Conservation (phyloP, 805 yeast species). For the Sugiyamaella floridensis region DNA sequence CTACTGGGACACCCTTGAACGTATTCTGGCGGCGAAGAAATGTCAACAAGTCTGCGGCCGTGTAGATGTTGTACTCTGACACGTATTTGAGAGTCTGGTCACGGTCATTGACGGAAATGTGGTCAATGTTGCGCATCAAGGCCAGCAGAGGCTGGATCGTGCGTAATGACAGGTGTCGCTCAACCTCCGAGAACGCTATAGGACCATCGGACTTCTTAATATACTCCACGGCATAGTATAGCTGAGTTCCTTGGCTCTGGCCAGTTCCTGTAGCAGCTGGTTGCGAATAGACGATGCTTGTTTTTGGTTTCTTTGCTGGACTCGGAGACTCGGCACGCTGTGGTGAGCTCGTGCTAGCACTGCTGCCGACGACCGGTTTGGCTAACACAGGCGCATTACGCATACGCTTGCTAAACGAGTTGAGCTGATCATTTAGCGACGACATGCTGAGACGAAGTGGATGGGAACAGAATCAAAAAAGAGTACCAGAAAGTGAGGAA, state of each 20-base stretch:
- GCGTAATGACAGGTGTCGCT: constrained; percentile 51
- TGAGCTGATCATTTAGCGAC: constrained; percentile 49
- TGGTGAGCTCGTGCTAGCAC: neutral
- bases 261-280: constrained; percentile 37
- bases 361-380: constrained; percentile 11
- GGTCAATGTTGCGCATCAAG: constrained; percentile 64
- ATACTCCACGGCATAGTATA: constrained; percentile 86
- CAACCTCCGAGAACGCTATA: constrained; percentile 56
- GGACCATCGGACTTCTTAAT: constrained; percentile 66
- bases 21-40: constrained; percentile 75
- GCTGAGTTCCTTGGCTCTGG: constrained; percentile 73
- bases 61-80: constrained; percentile 80
- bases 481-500: too few species aligned
- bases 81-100: constrained; percentile 72
- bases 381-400: constrained; percentile 44
- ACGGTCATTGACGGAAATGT: constrained; percentile 61
- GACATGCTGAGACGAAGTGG: constrained; percentile 20
- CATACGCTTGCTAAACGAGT: constrained; percentile 57
- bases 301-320: constrained; percentile 15
- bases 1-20: constrained; percentile 80
- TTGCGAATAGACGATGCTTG: constrained; percentile 24
- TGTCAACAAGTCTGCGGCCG: constrained; percentile 67
- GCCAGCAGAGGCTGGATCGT: constrained; percentile 62
- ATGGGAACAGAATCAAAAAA: too few species aligned
- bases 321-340: neutral